phyloP scores from a whole-genome alignment of 768 basidiomycete species.

The Pulveroboletus sp. region DNA sequence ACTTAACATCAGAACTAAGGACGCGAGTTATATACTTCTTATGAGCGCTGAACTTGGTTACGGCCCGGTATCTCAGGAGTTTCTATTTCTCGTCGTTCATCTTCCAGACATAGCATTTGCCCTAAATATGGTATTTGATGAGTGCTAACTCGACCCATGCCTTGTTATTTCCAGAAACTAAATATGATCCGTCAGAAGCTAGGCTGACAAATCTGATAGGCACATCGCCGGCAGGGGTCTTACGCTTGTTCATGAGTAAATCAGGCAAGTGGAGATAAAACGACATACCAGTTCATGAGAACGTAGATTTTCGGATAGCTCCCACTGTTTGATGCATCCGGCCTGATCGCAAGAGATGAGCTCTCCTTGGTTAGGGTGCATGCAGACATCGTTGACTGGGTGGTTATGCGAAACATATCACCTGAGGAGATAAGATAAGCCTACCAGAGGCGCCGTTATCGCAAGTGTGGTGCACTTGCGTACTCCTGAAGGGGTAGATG shows the following conservation, averaged over 20 bases:
- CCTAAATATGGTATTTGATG: slow-evolving; percentile 43
- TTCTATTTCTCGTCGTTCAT: slow-evolving; percentile 77
- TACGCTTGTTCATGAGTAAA: slow-evolving; percentile 13
- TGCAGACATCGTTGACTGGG: slow-evolving; percentile 89
- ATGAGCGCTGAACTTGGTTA: slow-evolving; percentile 93
- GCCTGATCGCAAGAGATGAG: slow-evolving; percentile 97
- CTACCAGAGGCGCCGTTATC: slow-evolving; percentile 88
- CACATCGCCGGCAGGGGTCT: slow-evolving; percentile 96
- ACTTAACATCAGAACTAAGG: slow-evolving; percentile 89
- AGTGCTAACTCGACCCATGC: slow-evolving; percentile 35
- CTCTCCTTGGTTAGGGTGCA: slow-evolving; percentile 98
- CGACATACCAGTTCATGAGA: slow-evolving; percentile 85
- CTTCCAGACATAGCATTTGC: slow-evolving; percentile 97
- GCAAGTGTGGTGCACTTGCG: slow-evolving; percentile 88
- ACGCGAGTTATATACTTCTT: slow-evolving; percentile 92
- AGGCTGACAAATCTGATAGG: slow-evolving; percentile 94
- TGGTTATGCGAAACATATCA: slow-evolving; percentile 11
- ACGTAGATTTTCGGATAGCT: slow-evolving; percentile 92
- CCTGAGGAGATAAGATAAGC: slow-evolving; percentile 9
- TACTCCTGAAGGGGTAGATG: slow-evolving; percentile 41
- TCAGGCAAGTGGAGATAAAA: slow-evolving; percentile 11
- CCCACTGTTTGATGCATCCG: slow-evolving; percentile 98
- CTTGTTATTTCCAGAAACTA: slow-evolving; percentile 98
- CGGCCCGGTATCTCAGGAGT: slow-evolving; percentile 85
- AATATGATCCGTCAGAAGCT: slow-evolving; percentile 89